Evolutionary conservation across 441 rosid species (phyloP).

Genomic region (Populus hybrid): DNA sequence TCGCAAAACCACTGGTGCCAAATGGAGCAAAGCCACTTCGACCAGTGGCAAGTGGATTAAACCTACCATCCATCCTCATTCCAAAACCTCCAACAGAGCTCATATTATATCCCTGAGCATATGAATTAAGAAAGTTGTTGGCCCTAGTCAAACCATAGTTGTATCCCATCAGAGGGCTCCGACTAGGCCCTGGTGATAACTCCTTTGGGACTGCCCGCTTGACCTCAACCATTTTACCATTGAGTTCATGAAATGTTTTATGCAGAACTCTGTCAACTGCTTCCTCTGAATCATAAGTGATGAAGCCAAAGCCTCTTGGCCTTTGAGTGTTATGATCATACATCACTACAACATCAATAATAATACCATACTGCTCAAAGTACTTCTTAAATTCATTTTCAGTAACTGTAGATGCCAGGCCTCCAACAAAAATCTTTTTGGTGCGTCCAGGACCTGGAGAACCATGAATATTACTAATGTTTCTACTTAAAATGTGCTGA

Average conservation of each 20-base stretch:
- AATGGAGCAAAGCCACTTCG: conserved; percentile 77
- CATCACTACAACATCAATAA: conserved; percentile 94
- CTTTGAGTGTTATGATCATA: conserved; percentile 96
- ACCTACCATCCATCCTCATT: conserved; percentile 81
- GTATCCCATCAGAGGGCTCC: conserved; percentile 45
- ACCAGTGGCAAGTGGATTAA: conserved; percentile 66
- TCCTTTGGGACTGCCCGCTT: no score
- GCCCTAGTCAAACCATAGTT: conserved; percentile 71
- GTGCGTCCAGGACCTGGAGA: conserved; percentile 90
- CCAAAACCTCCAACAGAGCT: conserved; percentile 72
- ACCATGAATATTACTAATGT: conserved; percentile 62
- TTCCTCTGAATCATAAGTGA: no score
- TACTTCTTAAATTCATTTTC: conserved; percentile 85
- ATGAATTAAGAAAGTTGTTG: conserved; percentile 70
- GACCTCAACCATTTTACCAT: no score
- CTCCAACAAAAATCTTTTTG: conserved; percentile 30
- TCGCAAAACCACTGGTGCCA: conserved; percentile 55
- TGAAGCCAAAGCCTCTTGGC: conserved; percentile 43
- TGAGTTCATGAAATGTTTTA: no score
- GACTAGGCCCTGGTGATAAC: no score
- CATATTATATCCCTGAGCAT: conserved; percentile 80
- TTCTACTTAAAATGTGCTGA: conserved; percentile 64
- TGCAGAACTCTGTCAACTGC: no score
- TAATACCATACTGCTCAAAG: conserved; percentile 87
- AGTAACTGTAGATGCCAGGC: conserved; percentile 86